A percentile compares a stretch with the other conserved stretches of the same genome.
Conservation (phyloP, 805 yeast genomes). For the Candida boidinii region DNA sequence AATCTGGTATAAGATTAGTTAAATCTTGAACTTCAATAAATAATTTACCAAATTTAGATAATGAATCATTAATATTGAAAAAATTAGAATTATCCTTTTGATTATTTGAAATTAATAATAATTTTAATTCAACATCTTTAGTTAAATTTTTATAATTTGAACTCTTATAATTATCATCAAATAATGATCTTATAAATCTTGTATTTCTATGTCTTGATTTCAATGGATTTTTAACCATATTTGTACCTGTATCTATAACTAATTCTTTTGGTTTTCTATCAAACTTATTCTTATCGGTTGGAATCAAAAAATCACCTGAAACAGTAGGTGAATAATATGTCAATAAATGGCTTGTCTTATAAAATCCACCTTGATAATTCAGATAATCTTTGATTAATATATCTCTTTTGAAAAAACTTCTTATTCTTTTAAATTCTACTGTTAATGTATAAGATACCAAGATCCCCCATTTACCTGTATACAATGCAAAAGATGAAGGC, state of each 20-base stretch:
- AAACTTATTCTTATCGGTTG: background rate
- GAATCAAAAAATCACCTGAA: background rate
- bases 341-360: no score
- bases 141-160: conserved; percentile 3
- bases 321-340: background rate
- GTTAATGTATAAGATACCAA: no score
- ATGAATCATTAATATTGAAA: background rate
- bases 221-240: conserved; percentile 8
- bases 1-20: conserved; percentile 1
- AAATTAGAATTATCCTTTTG: no score
- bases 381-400: background rate
- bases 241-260: conserved; percentile 5
- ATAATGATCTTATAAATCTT: conserved; percentile 3
- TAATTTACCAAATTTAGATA: background rate
- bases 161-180: conserved; percentile 4
- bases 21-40: conserved; percentile 1
- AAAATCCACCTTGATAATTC: conserved; percentile 4
- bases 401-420: conserved; percentile 1
- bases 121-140: conserved; percentile 4
- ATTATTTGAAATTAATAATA: background rate
- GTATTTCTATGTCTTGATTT: conserved; percentile 6
- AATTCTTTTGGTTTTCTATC: conserved; percentile 5
- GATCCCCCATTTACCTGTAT: no score
- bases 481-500: no score
- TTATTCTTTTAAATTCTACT: background rate